Conservation (phyloP, 805 yeast species). For the Brettanomyces nanus region DNA sequence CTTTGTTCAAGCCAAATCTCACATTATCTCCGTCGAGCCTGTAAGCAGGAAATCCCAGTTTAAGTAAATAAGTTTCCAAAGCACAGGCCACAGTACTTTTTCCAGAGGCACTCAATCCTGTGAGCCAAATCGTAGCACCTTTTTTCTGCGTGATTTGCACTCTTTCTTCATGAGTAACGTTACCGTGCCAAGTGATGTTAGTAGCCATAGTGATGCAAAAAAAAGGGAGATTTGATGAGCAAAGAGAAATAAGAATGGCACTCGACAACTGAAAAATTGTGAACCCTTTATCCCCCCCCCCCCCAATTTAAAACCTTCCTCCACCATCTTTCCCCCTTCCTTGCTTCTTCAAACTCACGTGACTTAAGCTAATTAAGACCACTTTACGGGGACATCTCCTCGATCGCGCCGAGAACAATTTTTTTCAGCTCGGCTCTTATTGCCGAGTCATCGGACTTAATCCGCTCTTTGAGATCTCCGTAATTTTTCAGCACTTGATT, state of each 20-base stretch:
- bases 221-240: too few relatives aligned
- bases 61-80: constrained; percentile 71
- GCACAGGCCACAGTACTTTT: constrained; percentile 94
- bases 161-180: constrained; percentile 80
- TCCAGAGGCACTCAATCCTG: constrained; percentile 93
- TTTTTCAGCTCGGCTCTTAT: constrained; percentile 13
- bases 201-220: constrained; percentile 81
- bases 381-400: constrained; percentile 11
- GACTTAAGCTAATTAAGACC: neutral
- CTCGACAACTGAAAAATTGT: too few relatives aligned
- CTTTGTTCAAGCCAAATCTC: constrained; percentile 91
- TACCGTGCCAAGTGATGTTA: constrained; percentile 94
- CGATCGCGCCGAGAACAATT: constrained; percentile 10
- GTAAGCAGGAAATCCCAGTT: constrained; percentile 65
- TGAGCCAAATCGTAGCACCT: constrained; percentile 91
- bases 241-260: too few relatives aligned
- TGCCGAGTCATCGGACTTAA: constrained; percentile 8
- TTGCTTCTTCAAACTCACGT: constrained; percentile 1
- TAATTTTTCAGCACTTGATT: constrained; percentile 22
- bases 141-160: constrained; percentile 60
- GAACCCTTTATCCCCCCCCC: too few relatives aligned
- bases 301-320: too few relatives aligned
- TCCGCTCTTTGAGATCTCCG: constrained; percentile 22
- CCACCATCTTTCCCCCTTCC: too few relatives aligned
- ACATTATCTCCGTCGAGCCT: constrained; percentile 93